phyloP scores from a whole-genome alignment of 352 stramenopile genomes.

The Phytophthora sojae region DNA sequence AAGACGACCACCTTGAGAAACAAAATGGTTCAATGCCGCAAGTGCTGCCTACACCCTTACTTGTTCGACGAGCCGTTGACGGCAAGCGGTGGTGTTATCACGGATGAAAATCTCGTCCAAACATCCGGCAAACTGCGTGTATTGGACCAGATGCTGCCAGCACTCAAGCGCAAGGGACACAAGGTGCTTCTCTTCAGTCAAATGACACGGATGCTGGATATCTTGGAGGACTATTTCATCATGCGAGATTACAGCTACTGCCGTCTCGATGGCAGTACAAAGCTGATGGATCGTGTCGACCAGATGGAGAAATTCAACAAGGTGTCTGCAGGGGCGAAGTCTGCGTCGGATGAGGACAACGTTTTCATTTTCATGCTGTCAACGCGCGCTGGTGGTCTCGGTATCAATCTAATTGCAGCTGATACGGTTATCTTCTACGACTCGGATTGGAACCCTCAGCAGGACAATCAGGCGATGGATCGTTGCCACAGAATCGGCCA shows the following conservation, averaged over 20 bases:
- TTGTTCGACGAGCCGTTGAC: slow-evolving; percentile 88
- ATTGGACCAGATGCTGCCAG: slow-evolving; percentile 97
- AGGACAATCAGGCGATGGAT: slow-evolving; percentile 94
- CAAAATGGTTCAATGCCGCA: slow-evolving; percentile 82
- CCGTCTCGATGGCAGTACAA: slow-evolving; percentile 96
- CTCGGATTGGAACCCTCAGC: slow-evolving; percentile 99
- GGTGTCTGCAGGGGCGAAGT: slow-evolving; percentile 32
- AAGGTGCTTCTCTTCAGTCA: slow-evolving; percentile 99
- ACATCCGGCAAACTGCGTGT: slow-evolving; percentile 98
- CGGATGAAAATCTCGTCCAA: slow-evolving; percentile 92
- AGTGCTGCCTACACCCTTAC: slow-evolving; percentile 91
- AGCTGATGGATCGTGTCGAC: slow-evolving; percentile 92
- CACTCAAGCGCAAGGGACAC: slow-evolving; percentile 95
- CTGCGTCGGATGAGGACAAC: slow-evolving; percentile 46
- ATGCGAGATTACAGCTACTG: slow-evolving; percentile 94
- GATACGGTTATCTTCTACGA: slow-evolving; percentile 98
- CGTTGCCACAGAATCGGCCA: slow-evolving; percentile 92
- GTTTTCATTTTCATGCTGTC: slow-evolving; percentile 89
- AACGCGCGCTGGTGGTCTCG: slow-evolving; percentile 95
- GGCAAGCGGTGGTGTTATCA: slow-evolving; percentile 56
- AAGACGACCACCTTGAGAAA: slow-evolving; percentile 72
- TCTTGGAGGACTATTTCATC: slow-evolving; percentile 96
- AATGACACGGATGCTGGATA: slow-evolving; percentile 98
- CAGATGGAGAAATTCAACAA: slow-evolving; percentile 99
- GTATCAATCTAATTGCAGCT: slow-evolving; percentile 97